Base-by-base conservation (phyloP, 441 rosid species). In the Arabidopsis lyrata region DNA sequence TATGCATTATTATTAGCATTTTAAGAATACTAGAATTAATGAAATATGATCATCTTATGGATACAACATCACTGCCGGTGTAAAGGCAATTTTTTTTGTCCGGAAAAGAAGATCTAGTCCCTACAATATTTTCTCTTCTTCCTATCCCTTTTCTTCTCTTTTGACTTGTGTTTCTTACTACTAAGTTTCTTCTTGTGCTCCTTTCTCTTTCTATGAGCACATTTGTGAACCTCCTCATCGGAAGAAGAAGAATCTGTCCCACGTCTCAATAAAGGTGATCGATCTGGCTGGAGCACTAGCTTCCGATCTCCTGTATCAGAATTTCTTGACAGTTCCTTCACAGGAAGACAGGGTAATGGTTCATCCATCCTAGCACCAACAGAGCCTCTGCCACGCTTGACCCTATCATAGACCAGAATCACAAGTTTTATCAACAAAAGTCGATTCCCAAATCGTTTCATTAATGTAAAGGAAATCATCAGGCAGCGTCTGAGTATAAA, bases 281-380 rank as follows among this genome's bases (percentile, higher is more conserved):
- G 89, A 78, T 82, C 88, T 15, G 89, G 87, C 72, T 89, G 87
- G 70, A 72, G 36, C 18, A 68, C 76, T 48, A 77, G 68, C 10
- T 54, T 73, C 24, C 66, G 70, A n/a, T 73, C 82, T 78, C 82
- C 73, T 6, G 47, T 49, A 73, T 76, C 81, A 10, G 29, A 63
- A 29, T 53, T 68, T 76, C 53, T 54, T 18, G 84, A n/a, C 18
- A n/a, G 79, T 45, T 5, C 83, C 77, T 8, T 16, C 20, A 6
- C 45, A 63, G 48, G 79, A 74, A 79, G 94, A 68, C 78, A 86
- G 7, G 92, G 91, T 8, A 88, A 86, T 35, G 93, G 82, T 79
- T 92, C 99, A 61, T 92, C 97, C 98, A 95, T 92, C 83, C 88
- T 90, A 5, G 96, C 86, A 72, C 99, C 99, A 32, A 92, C 75